phyloP scores from a whole-genome alignment of 495 filamentous ascomycete genomes.

The Talaromyces adpressus region DNA sequence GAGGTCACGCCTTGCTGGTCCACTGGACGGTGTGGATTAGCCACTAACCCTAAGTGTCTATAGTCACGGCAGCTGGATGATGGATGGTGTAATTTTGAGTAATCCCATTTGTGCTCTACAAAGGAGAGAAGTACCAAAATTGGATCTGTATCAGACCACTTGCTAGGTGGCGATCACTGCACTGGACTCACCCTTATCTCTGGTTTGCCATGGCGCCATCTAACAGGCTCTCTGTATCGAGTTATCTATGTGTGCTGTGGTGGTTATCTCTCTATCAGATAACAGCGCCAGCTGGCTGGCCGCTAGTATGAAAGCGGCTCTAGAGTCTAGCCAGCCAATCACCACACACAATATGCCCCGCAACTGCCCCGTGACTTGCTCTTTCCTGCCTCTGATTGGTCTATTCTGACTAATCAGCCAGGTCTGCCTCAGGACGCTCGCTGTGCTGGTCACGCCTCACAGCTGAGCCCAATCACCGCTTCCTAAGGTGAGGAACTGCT shows the following conservation, averaged over 20 bases:
- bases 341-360: not conserved
- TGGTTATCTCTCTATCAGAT: not conserved
- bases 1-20: not conserved
- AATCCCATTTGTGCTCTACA: not conserved
- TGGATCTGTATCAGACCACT: not conserved
- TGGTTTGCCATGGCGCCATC: not conserved
- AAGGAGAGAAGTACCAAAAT: no score
- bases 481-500: not conserved
- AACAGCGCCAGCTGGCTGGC: not conserved
- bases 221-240: not conserved
- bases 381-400: not conserved
- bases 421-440: not conserved
- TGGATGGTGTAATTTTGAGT: constrained; percentile 1
- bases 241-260: no score
- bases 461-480: not conserved
- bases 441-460: not conserved
- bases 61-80: not conserved
- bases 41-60: not conserved
- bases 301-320: not conserved
- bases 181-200: not conserved
- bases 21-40: not conserved
- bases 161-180: not conserved
- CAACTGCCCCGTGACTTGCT: not conserved
- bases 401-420: not conserved
- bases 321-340: not conserved